Conservation (phyloP, 2,329 filamentous ascomycete genomes). For the Penicillium sclerotiorum region DNA sequence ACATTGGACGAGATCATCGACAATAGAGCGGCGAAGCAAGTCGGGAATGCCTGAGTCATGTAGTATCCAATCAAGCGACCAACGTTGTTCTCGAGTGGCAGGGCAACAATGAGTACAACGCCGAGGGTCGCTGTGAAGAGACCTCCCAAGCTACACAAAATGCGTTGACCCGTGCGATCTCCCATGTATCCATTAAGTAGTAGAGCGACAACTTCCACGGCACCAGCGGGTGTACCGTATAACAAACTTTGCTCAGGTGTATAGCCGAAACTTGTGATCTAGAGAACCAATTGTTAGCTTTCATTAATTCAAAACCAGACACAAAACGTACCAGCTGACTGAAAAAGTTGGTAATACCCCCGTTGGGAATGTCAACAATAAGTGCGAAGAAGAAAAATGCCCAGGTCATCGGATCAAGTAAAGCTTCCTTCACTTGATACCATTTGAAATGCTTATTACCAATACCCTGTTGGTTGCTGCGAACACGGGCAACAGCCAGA, state of each 20-base stretch:
- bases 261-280: conserved; percentile 66
- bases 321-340: conserved; percentile 52
- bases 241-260: conserved; percentile 64
- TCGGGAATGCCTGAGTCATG: conserved; percentile 62
- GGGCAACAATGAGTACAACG: conserved; percentile 63
- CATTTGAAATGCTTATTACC: conserved; percentile 70
- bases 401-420: conserved; percentile 62
- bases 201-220: conserved; percentile 63
- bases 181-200: conserved; percentile 60
- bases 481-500: conserved; percentile 70
- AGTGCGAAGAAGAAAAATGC: conserved; percentile 61
- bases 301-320: background rate
- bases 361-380: conserved; percentile 61
- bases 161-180: conserved; percentile 59
- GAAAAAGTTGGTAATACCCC: conserved; percentile 64
- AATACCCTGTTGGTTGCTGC: conserved; percentile 74
- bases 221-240: conserved; percentile 67
- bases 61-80: conserved; percentile 68
- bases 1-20: conserved; percentile 66
- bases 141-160: conserved; percentile 58
- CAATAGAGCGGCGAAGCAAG: conserved; percentile 65
- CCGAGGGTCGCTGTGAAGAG: conserved; percentile 60
- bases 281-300: background rate
- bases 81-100: conserved; percentile 54
- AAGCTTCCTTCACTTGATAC: conserved; percentile 65